Percentiles rank a stretch among this genome's conserved stretches.
Conservation (phyloP, 805 yeast species). For the Isabelozyma pseudorhagii region DNA sequence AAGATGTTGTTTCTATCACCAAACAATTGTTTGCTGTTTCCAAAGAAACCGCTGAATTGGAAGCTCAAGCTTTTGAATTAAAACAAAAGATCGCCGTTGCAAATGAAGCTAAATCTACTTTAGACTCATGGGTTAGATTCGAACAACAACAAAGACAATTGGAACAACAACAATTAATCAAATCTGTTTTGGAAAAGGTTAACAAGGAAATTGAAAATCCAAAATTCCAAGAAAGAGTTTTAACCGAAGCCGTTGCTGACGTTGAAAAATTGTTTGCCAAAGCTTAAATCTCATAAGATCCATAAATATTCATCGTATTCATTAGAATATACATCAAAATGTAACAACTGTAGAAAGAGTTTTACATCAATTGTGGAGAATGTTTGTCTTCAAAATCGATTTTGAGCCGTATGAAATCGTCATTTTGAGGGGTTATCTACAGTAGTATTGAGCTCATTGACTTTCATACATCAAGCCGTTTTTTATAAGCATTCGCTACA, state of each 20-base stretch:
- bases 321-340: not conserved
- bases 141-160: constrained; percentile 94
- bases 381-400: too few relatives aligned
- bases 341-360: not conserved
- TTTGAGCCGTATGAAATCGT: too few relatives aligned
- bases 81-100: constrained; percentile 89
- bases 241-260: constrained; percentile 88
- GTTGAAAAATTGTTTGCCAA: constrained; percentile 76
- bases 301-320: not conserved
- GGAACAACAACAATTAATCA: constrained; percentile 90
- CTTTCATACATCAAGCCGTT: too few relatives aligned
- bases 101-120: constrained; percentile 86
- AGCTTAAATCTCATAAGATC: constrained; percentile 1
- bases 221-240: constrained; percentile 89
- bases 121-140: constrained; percentile 98
- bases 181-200: constrained; percentile 84
- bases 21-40: constrained; percentile 89
- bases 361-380: too few relatives aligned
- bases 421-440: too few relatives aligned
- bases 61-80: constrained; percentile 90
- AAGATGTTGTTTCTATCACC: constrained; percentile 89
- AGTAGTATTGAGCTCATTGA: too few relatives aligned
- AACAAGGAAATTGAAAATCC: constrained; percentile 79
- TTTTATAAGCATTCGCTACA: too few relatives aligned
- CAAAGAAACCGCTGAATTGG: constrained; percentile 94